Conservation (phyloP, 2,329 filamentous ascomycete genomes). For the Colletotrichum sp. region DNA sequence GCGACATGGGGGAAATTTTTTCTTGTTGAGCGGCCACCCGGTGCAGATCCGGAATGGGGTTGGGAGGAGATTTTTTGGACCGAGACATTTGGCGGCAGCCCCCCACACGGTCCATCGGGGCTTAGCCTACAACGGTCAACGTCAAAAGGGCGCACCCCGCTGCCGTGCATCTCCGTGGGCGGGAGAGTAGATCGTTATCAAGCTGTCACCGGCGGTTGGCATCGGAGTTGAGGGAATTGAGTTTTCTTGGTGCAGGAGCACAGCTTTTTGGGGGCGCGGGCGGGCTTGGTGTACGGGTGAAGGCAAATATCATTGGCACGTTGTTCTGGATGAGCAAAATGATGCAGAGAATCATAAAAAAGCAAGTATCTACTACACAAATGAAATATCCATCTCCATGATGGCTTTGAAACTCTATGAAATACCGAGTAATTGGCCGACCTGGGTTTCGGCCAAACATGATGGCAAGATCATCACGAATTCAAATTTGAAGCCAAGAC, state of each 20-base stretch:
- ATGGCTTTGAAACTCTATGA: not conserved
- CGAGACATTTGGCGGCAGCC: slow-evolving; percentile 5
- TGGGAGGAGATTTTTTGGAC: not conserved
- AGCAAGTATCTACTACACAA: not conserved
- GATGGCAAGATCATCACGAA: not conserved
- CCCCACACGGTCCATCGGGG: slow-evolving; percentile 3
- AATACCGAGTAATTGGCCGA: not conserved
- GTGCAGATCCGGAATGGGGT: slow-evolving; percentile 13
- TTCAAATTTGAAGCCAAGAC: no score
- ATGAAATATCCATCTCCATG: not conserved
- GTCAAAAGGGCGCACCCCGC: slow-evolving; percentile 1
- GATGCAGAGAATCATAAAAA: not conserved
- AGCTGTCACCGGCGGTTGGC: slow-evolving; percentile 8
- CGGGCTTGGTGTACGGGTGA: not conserved
- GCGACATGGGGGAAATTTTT: slow-evolving; percentile 14
- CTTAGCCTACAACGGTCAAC: not conserved
- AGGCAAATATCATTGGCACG: not conserved
- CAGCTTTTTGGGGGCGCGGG: not conserved
- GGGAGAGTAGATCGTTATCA: slow-evolving; percentile 4
- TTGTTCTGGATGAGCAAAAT: not conserved
- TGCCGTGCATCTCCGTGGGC: slow-evolving; percentile 6
- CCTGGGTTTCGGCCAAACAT: not conserved
- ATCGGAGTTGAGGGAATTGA: slow-evolving; percentile 11
- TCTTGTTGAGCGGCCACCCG: slow-evolving; percentile 15
- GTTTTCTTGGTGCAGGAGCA: not conserved